Evolutionary conservation across 495 filamentous ascomycete genomes (phyloP).

Genomic region (Aspergillus diversus): DNA sequence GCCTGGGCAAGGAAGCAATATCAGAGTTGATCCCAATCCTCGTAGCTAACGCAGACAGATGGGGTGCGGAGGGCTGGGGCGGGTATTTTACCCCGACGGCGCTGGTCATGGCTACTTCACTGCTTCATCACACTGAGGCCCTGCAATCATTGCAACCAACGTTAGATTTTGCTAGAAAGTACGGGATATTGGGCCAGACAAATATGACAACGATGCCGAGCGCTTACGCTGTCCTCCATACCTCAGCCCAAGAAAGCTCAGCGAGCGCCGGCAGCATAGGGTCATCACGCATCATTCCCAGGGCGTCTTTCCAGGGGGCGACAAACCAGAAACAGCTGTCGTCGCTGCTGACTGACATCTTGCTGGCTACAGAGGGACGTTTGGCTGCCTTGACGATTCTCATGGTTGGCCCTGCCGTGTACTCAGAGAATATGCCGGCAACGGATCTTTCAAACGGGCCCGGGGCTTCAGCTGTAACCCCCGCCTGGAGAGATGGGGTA

Average conservation of each 20-base stretch:
- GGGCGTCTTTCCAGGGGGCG: conserved; percentile 13
- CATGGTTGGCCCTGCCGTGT: conserved; percentile 12
- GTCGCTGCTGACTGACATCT: conserved; percentile 14
- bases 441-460: conserved; percentile 18
- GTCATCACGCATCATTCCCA: conserved; percentile 21
- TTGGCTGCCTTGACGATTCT: conserved; percentile 8
- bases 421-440: conserved; percentile 17
- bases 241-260: conserved; percentile 4
- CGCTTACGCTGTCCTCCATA: conserved; percentile 5
- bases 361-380: neutral
- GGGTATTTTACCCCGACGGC: conserved; percentile 34
- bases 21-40: conserved; percentile 33
- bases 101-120: conserved; percentile 18
- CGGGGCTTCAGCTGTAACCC: conserved; percentile 22
- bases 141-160: conserved; percentile 20
- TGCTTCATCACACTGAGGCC: conserved; percentile 19
- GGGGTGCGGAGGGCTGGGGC: conserved; percentile 49
- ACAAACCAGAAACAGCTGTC: conserved; percentile 19
- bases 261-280: conserved; percentile 9
- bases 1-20: conserved; percentile 29
- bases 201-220: conserved; percentile 12
- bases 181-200: neutral
- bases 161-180: conserved; percentile 15
- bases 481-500: conserved; percentile 24
- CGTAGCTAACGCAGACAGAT: conserved; percentile 36